Conservation (phyloP, 345 rosid genomes). For the Cardamine occulta region DNA sequence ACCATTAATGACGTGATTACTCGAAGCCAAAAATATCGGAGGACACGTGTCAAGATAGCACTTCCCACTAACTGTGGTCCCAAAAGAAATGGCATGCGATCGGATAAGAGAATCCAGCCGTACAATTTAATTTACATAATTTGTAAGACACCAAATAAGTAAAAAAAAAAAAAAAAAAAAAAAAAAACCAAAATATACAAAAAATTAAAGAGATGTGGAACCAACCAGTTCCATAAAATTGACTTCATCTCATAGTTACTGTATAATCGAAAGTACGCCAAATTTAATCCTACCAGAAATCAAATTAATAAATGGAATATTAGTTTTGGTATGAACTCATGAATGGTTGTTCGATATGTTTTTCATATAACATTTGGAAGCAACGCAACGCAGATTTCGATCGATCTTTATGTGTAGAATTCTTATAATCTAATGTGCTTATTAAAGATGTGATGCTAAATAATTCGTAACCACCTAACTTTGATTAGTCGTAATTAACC, state of each 20-base stretch:
- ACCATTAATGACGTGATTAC: constrained; percentile 31
- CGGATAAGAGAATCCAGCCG: constrained; percentile 30
- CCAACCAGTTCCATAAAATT: constrained; percentile 28
- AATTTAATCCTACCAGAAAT: constrained; percentile 6
- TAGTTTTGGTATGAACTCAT: constrained; percentile 3
- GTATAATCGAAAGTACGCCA: constrained; percentile 4
- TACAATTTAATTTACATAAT: constrained; percentile 14
- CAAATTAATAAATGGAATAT: neutral
- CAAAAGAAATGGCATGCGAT: constrained; percentile 34
- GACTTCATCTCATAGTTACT: constrained; percentile 24
- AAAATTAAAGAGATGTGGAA: neutral
- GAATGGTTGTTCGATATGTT: neutral
- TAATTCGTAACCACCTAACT: neutral
- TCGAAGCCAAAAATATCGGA: neutral
- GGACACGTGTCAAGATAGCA: constrained; percentile 33
- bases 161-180: neutral
- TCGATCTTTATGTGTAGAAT: too few relatives aligned
- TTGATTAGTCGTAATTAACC: neutral
- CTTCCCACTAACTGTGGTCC: constrained; percentile 32
- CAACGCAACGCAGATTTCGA: neutral
- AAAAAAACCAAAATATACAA: too few relatives aligned
- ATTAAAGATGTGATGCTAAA: neutral
- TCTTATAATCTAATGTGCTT: neutral
- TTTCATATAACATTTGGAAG: neutral
- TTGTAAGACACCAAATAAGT: constrained; percentile 19